Evolutionary conservation across 441 rosid genomes (phyloP).

Genomic region (Metrosideros polymorpha): DNA sequence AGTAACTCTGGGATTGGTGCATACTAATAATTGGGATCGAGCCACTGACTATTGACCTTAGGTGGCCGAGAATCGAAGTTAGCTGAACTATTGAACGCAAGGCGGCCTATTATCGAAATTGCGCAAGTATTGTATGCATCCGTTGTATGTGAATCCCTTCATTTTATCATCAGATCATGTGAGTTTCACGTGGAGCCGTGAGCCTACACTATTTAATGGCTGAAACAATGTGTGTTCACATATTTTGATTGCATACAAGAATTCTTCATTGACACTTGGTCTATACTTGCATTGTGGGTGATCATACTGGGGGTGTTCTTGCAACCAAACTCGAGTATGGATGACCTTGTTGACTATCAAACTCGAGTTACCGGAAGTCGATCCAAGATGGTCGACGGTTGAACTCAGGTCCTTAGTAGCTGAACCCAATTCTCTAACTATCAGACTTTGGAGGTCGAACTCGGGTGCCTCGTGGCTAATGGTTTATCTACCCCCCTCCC

Average conservation of each 20-base stretch:
- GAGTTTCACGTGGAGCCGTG: rapidly evolving
- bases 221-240: not conserved
- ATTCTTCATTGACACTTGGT: not conserved
- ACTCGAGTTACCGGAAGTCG: not conserved
- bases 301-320: not conserved
- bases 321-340: not conserved
- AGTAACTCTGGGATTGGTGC: not conserved
- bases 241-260: not conserved
- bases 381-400: not conserved
- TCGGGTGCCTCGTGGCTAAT: not conserved
- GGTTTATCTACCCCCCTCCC: not conserved
- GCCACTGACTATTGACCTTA: not conserved
- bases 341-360: not conserved
- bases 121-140: not conserved
- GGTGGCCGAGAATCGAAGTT: not conserved
- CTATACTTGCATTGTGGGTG: not conserved
- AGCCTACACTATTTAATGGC: rapidly evolving
- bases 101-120: rapidly evolving
- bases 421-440: not conserved
- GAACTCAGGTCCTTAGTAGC: not conserved
- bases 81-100: not conserved
- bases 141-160: rapidly evolving
- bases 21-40: not conserved
- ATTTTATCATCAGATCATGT: not conserved
- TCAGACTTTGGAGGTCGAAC: not conserved